Evolutionary conservation across 306 rosid genomes (phyloP), one percentile per base, ranked within the genome.

Genomic region (Prunus fruticosa): DNA sequence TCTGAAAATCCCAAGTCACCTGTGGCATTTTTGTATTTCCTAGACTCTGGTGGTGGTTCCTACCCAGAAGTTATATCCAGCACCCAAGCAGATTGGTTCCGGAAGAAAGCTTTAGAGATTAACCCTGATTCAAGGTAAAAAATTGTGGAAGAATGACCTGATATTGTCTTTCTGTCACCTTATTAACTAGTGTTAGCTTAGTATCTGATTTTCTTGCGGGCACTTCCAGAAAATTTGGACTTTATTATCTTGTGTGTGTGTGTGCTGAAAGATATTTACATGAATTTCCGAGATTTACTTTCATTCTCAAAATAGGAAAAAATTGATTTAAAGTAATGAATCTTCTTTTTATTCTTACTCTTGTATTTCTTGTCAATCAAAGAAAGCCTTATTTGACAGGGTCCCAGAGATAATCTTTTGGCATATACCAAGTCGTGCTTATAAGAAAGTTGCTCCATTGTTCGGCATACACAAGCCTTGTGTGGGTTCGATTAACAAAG

Each of bases 31-130:
- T 82, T 91, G 47, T 91, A 90, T 79, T 89, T 94, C 80, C 84
- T 94, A 52, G 98, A 94, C 83, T 94, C 98, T 65, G 97, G 97
- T 6, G 98, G 96, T n/a, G 98, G 97, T 66, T 88, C 97, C 57
- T 94, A 90, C 77, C 96, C 96, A 1, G 83, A 90, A 88, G 73
- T 93, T 70, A 85, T 94, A 76, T 91, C 97, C 25, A 84, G 79
- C 56, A 70, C 78, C 71, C 98, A 91, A 78, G 85, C 80, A 16
- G 84, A 91, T 69, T 91, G 98, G 98, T 87, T 94, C 79, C 69
- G 1, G 54, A 53, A 62, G 43, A 91, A 83, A 80, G 61, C 93
- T 68, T 23, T 74, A 76, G 84, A 79, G 60, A 76, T 90, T n/a
- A 94, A 94, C 71, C 80, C 91, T 70, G 76, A 86, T 70, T 85